Base-by-base conservation (phyloP, 371 early-diverging fungal species). In the Lichtheimia corymbifera region DNA sequence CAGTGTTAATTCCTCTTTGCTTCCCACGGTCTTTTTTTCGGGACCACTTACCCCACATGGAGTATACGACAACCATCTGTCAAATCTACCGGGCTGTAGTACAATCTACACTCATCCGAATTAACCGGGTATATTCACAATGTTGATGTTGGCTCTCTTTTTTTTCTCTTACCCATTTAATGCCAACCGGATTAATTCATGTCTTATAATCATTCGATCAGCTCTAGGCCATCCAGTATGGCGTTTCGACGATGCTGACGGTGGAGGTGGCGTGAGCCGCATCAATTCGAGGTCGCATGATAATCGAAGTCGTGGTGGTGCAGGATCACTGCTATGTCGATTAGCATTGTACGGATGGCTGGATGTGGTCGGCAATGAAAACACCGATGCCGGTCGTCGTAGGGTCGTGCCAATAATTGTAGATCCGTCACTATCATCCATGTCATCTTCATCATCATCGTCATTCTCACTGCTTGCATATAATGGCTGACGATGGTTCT, bases 111-210 rank as follows among this genome's bases (percentile, higher is more conserved):
- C 6, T 18, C n/a, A 47, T n/a, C 7, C 17, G 47, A 22, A 11
- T 47, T 35, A 35, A 35, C 35, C 35, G 11, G 35, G 35, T 35
- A 35, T 35, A 35, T 35, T 35, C 35, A 35, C 11, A 35, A 35
- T 28, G 28, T 5, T 35, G 35, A 22, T 22, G 2, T 22, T 22
- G 22, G 22, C 22, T 22, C 44, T n/a, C 12, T 22, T 5, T 11
- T 17, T 47, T 47, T 47, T 47, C 5, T 2, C 22, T 47, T 64
- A 64, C 64, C 67, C 63, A 57, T 67, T 63, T 25, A 67, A 40
- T 27, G 63, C 60, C 49, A 67, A 44, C 7, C 63, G 63, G 40
- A 67, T 53, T 25, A 67, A 54, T 40, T 67, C 67, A 20, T 67
- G 67, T 13, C 67, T 55, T 18, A 67, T 55, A 40, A 61, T 54